These are phyloP conservation scores for Royoungia palumana DNA, from an alignment of 768 basidiomycete species.

Conservation along the genomic window DNA sequence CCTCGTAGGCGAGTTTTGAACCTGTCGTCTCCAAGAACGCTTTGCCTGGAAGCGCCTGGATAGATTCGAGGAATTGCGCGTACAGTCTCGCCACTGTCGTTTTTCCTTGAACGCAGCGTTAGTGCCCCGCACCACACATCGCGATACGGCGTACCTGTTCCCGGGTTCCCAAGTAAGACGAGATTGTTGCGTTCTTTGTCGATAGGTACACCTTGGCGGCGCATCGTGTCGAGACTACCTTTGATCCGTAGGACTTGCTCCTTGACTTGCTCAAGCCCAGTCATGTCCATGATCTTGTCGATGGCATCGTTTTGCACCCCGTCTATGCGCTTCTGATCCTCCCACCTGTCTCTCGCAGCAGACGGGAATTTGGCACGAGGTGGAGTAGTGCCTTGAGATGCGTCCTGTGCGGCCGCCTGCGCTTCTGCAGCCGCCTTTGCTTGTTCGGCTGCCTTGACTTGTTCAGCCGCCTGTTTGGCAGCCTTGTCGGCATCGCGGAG, in stretches of 20 bases:
- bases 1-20: slow-evolving; percentile 55
- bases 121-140: not conserved
- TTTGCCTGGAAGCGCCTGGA: slow-evolving; percentile 50
- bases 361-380: slow-evolving; percentile 28
- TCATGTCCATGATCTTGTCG: slow-evolving; percentile 67
- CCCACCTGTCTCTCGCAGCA: slow-evolving; percentile 48
- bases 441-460: slow-evolving; percentile 3
- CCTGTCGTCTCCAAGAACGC: slow-evolving; percentile 65
- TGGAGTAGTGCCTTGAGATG: not conserved
- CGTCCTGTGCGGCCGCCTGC: too few relatives aligned
- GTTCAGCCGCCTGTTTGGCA: slow-evolving; percentile 10
- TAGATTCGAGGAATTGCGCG: slow-evolving; percentile 58
- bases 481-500: slow-evolving; percentile 9
- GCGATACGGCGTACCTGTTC: slow-evolving; percentile 50
- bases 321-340: slow-evolving; percentile 51
- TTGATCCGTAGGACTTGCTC: slow-evolving; percentile 55
- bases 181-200: slow-evolving; percentile 60
- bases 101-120: slow-evolving; percentile 44
- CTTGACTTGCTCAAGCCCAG: slow-evolving; percentile 67
- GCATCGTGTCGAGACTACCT: slow-evolving; percentile 51
- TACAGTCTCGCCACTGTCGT: slow-evolving; percentile 68
- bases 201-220: slow-evolving; percentile 51
- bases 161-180: slow-evolving; percentile 66
- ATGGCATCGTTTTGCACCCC: slow-evolving; percentile 52
- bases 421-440: slow-evolving; percentile 1